phyloP scores from a whole-genome alignment of 1,284 basidiomycete genomes.

The Hemileia vastatrix region DNA sequence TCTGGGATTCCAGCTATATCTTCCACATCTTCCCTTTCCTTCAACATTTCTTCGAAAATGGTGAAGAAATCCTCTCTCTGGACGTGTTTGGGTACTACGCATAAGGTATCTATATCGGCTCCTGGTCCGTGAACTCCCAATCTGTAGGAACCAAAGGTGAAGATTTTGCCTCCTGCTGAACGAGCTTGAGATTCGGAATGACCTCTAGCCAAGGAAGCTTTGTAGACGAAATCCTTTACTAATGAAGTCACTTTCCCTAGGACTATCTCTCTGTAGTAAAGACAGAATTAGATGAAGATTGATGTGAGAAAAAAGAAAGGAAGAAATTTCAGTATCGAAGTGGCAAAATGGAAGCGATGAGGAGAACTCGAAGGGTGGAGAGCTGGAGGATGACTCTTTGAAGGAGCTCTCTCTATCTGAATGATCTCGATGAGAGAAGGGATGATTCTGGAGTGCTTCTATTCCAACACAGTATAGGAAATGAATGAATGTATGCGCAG shows the following conservation, averaged over 20 bases:
- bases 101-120: conserved; percentile 43
- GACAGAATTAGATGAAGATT: neutral
- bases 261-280: conserved; percentile 35
- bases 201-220: conserved; percentile 37
- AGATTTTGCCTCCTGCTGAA: conserved; percentile 42
- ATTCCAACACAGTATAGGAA: too few species aligned
- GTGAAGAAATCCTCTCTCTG: conserved; percentile 43
- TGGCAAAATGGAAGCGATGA: neutral
- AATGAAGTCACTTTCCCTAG: conserved; percentile 40
- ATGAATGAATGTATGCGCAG: too few species aligned
- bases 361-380: neutral
- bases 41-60: conserved; percentile 40
- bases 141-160: conserved; percentile 38
- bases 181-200: conserved; percentile 39
- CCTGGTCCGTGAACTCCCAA: conserved; percentile 45
- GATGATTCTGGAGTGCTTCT: too few species aligned
- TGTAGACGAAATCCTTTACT: conserved; percentile 44
- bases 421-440: too few species aligned
- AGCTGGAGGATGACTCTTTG: neutral
- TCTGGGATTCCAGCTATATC: conserved; percentile 40
- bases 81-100: conserved; percentile 43
- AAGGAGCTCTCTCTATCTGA: too few species aligned
- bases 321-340: neutral
- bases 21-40: conserved; percentile 37
- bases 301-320: neutral